Conservation (phyloP, 345 rosid genomes). For the Heritiera fomes region DNA sequence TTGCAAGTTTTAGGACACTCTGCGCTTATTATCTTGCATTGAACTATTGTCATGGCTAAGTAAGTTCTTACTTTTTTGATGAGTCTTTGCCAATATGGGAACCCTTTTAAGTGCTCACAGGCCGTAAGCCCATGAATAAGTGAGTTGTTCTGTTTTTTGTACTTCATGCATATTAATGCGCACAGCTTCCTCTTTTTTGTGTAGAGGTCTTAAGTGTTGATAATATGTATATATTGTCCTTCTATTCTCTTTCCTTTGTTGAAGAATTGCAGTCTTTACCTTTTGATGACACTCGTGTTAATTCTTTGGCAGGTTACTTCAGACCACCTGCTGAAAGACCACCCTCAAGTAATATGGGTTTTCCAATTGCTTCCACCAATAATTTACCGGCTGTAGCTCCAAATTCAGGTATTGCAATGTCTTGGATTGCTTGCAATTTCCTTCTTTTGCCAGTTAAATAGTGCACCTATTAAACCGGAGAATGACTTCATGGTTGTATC, state of each 20-base stretch:
- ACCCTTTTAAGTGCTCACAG: not conserved
- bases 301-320: conserved; percentile 61
- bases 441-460: conserved; percentile 14
- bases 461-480: not conserved
- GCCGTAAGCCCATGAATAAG: not conserved
- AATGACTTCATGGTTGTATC: conserved; percentile 24
- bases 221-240: not conserved
- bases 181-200: conserved; percentile 1
- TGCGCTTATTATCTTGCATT: conserved; percentile 2
- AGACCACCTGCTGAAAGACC: conserved; percentile 69
- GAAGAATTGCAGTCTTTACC: not conserved
- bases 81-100: not conserved
- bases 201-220: not conserved
- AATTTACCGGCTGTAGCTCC: conserved; percentile 58
- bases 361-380: conserved; percentile 52
- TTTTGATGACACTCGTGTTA: conserved; percentile 24
- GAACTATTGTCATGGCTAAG: not conserved
- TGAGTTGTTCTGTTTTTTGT: not conserved
- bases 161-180: not conserved
- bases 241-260: too few species aligned
- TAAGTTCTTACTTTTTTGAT: too few species aligned
- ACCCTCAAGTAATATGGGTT: conserved; percentile 54
- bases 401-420: conserved; percentile 43
- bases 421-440: conserved; percentile 15
- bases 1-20: not conserved